Conservation (phyloP, 306 rosid genomes). For the Abrus precatorius region DNA sequence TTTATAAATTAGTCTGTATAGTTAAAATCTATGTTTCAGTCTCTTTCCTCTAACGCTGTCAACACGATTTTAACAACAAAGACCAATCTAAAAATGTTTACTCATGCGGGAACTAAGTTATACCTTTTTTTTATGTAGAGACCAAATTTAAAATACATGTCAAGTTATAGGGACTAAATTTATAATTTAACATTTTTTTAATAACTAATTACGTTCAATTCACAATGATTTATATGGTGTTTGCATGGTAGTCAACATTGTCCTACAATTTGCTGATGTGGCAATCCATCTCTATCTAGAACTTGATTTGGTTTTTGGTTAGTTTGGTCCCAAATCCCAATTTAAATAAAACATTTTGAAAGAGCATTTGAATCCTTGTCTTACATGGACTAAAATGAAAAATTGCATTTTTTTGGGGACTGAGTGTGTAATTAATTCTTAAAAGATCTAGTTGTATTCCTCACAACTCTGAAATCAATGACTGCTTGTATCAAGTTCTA, state of each 20-base stretch:
- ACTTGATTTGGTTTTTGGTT: neutral
- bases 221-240: slow-evolving; percentile 1
- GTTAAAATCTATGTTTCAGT: too few relatives aligned
- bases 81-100: too few relatives aligned
- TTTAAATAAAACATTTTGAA: slow-evolving; percentile 13
- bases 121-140: too few relatives aligned
- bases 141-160: too few relatives aligned
- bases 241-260: slow-evolving; percentile 17
- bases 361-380: neutral
- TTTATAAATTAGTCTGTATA: too few relatives aligned
- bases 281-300: neutral
- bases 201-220: slow-evolving; percentile 7
- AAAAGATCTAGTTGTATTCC: neutral
- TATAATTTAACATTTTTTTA: too few relatives aligned
- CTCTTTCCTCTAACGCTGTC: too few relatives aligned
- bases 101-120: too few relatives aligned
- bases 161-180: too few relatives aligned
- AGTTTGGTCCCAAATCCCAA: slow-evolving; percentile 15
- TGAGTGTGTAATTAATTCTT: neutral
- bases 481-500: neutral
- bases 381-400: slow-evolving; percentile 4
- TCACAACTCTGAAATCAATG: slow-evolving; percentile 24
- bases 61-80: too few relatives aligned
- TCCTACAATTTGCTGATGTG: slow-evolving; percentile 24
- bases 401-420: neutral